These are phyloP conservation scores for Purshia tridentata DNA, from an alignment of 306 rosid genomes.

Conservation along the genomic window DNA sequence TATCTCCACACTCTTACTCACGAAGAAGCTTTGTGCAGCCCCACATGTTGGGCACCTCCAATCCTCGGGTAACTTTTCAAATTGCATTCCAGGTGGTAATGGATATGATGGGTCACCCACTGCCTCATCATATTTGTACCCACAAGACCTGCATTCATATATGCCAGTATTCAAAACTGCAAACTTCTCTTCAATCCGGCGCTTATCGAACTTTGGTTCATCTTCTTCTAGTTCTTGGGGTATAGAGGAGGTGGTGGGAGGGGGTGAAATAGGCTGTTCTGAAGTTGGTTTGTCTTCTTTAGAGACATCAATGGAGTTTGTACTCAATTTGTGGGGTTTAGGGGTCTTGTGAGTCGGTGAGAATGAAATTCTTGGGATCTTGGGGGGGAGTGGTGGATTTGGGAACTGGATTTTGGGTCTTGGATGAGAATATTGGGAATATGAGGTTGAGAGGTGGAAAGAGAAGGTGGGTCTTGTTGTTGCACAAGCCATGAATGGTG, in stretches of 20 bases:
- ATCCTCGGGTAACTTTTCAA: conserved; percentile 78
- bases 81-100: conserved; percentile 72
- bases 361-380: conserved; percentile 23
- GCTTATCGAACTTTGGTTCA: conserved; percentile 40
- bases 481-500: conserved; percentile 52
- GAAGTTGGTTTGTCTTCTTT: conserved; percentile 68
- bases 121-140: conserved; percentile 80
- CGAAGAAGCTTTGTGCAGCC: conserved; percentile 80
- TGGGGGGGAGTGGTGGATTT: conserved; percentile 25
- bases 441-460: conserved; percentile 55
- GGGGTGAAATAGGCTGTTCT: conserved; percentile 30
- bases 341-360: conserved; percentile 18
- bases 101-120: conserved; percentile 88
- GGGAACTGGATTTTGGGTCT: conserved; percentile 37
- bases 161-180: conserved; percentile 88
- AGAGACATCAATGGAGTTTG: conserved; percentile 65
- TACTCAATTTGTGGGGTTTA: conserved; percentile 28
- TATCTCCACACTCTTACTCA: conserved; percentile 85
- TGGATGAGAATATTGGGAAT: conserved; percentile 42
- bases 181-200: conserved; percentile 82
- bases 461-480: conserved; percentile 53
- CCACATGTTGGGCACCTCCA: conserved; percentile 98
- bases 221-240: neutral
- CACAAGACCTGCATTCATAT: conserved; percentile 92
- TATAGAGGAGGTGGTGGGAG: conserved; percentile 10